phyloP scores from a whole-genome alignment of 2,329 filamentous ascomycete genomes.

The Pseudocercospora ulei region DNA sequence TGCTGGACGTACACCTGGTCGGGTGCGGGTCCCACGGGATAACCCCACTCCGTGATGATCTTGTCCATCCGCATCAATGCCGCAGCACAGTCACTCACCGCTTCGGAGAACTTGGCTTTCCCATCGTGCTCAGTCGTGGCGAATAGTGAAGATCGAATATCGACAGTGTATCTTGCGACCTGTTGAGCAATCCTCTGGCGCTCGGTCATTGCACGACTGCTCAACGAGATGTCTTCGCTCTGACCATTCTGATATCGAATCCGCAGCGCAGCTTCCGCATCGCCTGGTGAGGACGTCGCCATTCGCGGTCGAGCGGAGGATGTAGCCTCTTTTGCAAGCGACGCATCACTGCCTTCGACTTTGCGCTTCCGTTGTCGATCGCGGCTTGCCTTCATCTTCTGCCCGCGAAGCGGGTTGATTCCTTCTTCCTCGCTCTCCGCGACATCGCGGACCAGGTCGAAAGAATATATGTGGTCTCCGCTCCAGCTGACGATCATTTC shows the following conservation, averaged over 20 bases:
- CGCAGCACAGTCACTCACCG: conserved; percentile 35
- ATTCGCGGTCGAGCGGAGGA: conserved; percentile 44
- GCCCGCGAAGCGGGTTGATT: conserved; percentile 7
- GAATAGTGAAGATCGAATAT: conserved; percentile 49
- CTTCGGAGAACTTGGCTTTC: conserved; percentile 23
- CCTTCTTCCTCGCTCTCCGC: conserved; percentile 36
- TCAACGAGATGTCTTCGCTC: conserved; percentile 49
- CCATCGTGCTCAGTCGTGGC: conserved; percentile 40
- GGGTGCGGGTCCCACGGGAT: conserved; percentile 48
- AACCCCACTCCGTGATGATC: conserved; percentile 46
- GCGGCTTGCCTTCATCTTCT: conserved; percentile 20
- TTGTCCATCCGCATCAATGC: conserved; percentile 50
- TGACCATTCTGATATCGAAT: conserved; percentile 53
- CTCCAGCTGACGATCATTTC: conserved; percentile 61
- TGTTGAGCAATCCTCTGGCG: conserved; percentile 47
- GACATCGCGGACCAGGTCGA: conserved; percentile 50
- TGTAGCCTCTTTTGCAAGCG: conserved; percentile 30
- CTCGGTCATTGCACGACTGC: conserved; percentile 37
- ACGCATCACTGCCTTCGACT: conserved; percentile 37
- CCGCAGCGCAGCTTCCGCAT: conserved; percentile 42
- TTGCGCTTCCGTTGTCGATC: conserved; percentile 52
- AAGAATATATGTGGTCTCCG: conserved; percentile 51
- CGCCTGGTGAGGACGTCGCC: conserved; percentile 33
- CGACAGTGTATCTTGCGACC: conserved; percentile 48
- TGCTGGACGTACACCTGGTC: conserved; percentile 49